These are phyloP conservation scores for Pleurotus citrinopileatus DNA, from an alignment of 768 basidiomycete species.

Conservation along the genomic window DNA sequence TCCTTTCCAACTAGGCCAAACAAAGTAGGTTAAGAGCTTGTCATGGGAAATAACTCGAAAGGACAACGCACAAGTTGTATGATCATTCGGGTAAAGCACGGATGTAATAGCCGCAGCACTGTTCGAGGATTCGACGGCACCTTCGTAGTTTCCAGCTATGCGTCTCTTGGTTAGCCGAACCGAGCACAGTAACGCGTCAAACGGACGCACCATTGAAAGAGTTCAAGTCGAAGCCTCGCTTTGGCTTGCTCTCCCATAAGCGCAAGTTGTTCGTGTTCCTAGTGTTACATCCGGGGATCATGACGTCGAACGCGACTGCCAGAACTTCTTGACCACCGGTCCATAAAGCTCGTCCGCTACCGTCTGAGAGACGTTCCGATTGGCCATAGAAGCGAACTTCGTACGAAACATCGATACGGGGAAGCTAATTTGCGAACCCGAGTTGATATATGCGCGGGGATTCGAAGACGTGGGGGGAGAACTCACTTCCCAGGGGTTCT, in stretches of 20 bases:
- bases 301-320: slow-evolving; percentile 92
- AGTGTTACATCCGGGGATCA: slow-evolving; percentile 83
- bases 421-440: slow-evolving; percentile 36
- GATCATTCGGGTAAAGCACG: slow-evolving; percentile 95
- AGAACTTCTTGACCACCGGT: slow-evolving; percentile 91
- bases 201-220: slow-evolving; percentile 79
- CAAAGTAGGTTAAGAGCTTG: neutral
- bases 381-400: slow-evolving; percentile 89
- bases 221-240: slow-evolving; percentile 89
- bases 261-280: slow-evolving; percentile 88
- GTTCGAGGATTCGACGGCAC: slow-evolving; percentile 83
- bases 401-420: slow-evolving; percentile 79
- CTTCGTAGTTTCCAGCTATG: slow-evolving; percentile 89
- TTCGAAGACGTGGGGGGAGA: slow-evolving; percentile 1
- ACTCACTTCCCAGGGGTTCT: slow-evolving; percentile 78
- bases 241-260: slow-evolving; percentile 82
- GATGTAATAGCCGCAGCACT: slow-evolving; percentile 92
- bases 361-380: slow-evolving; percentile 64
- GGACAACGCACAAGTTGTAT: slow-evolving; percentile 36
- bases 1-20: slow-evolving; percentile 72
- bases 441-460: slow-evolving; percentile 4
- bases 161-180: neutral
- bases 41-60: neutral
- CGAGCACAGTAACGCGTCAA: neutral
- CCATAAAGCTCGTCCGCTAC: slow-evolving; percentile 65